A percentile compares a stretch with the other conserved stretches of the same genome.
These are phyloP conservation scores for Mallotus nudiflorus DNA, from an alignment of 345 rosid species.

Conservation along the genomic window DNA sequence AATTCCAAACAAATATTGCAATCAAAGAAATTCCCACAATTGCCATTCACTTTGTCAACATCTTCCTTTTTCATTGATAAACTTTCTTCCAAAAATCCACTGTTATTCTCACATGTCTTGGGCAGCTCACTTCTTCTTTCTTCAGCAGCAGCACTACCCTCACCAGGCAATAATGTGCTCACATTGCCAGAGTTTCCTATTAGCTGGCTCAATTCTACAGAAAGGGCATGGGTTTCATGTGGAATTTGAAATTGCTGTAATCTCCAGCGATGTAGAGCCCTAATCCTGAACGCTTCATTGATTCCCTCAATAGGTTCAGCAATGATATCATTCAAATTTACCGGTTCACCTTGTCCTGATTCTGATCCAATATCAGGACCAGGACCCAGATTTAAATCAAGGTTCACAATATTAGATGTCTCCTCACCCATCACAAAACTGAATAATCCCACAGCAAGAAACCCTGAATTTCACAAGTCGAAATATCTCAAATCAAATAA, in stretches of 20 bases:
- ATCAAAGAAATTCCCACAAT: conserved; percentile 57
- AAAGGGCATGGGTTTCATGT: conserved; percentile 38
- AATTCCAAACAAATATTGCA: conserved; percentile 33
- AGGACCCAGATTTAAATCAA: conserved; percentile 92
- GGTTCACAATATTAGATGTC: conserved; percentile 76
- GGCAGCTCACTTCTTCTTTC: conserved; percentile 58
- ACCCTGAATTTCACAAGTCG: conserved; percentile 7
- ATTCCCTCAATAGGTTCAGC: conserved; percentile 48
- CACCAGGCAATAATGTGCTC: conserved; percentile 67
- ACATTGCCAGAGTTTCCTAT: conserved; percentile 45
- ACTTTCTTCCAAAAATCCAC: conserved; percentile 51
- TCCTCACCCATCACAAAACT: conserved; percentile 61
- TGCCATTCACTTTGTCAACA: conserved; percentile 49
- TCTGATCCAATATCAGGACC: conserved; percentile 60
- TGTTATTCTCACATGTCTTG: conserved; percentile 66
- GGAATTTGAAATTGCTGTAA: conserved; percentile 52
- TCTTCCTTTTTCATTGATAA: conserved; percentile 49
- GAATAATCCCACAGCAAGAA: conserved; percentile 10
- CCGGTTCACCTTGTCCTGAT: conserved; percentile 37
- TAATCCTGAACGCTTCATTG: conserved; percentile 59
- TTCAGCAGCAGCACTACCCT: conserved; percentile 71
- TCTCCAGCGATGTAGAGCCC: conserved; percentile 49
- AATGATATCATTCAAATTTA: conserved; percentile 59
- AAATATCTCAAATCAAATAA: conserved; percentile 1
- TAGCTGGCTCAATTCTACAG: conserved; percentile 58